Base-by-base conservation (phyloP, 345 rosid genomes). In the Rhodomyrtus tomentosa region DNA sequence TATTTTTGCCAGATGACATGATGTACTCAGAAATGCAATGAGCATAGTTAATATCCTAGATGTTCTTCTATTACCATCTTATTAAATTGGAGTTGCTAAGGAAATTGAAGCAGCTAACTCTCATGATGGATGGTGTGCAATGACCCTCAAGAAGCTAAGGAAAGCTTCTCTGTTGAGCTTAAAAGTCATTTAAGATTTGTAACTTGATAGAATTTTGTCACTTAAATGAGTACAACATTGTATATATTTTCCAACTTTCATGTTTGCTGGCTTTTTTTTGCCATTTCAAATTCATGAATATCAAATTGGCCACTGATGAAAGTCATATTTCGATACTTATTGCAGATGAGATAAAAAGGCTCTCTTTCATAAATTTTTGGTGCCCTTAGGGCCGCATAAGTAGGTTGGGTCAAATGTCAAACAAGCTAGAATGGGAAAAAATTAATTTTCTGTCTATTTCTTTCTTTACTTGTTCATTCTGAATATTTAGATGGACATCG, bases 121-220 rank as follows among this genome's bases (percentile, higher is more conserved):
- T 50, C 50, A 84, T 82, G 94, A 91, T 87, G 94, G 90, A 22
- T 97, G 98, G 95, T 89, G 92, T 86, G 91, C 85, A 89, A 83
- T 73, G 81, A 87, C 93, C 52, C 92, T 95, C 42, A 88, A 85
- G 84, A 93, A 93, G 84, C 85, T 95, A 82, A 92, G 92, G 87
- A 99, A 91, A 87, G 98, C 98, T 83, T 95, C 99, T 54, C 99
- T 99, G 54, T 81, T 97, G 90, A 94, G 98, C 94, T 92, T 97
- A 88, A 95, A 95, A 93, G 89, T 97, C 82, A 88, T 58, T 88
- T 95, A 82, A 92, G 85, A 91, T 95, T 98, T 11, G 98, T 97
- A 42, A 42, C 45, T 42, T 42, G 45, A 5, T 5, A 42, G 45
- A 42, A 8, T 7, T 16, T 62, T 42, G n/a, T 62, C 74, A 36